A percentile compares a stretch with the other conserved stretches of the same genome.
Conservation (phyloP, 176 grass and related monocot species). For the Oryza officinalis region DNA sequence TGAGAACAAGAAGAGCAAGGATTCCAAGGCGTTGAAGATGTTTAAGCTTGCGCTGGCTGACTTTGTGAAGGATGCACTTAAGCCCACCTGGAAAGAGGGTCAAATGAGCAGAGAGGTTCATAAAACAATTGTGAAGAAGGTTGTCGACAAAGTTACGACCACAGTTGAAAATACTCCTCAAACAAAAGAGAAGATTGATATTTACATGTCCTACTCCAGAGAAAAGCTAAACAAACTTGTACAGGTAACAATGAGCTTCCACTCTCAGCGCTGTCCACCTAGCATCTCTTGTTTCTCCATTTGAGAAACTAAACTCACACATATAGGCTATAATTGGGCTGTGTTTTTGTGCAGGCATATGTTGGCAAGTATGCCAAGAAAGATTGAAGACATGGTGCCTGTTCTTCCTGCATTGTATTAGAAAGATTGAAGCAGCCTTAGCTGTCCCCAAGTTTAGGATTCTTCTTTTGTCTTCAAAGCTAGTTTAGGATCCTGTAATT, state of each 20-base stretch:
- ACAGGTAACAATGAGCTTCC: conserved; percentile 53
- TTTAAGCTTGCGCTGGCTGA: conserved; percentile 85
- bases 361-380: conserved; percentile 83
- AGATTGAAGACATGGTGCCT: background rate
- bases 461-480: background rate
- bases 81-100: conserved; percentile 97
- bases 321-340: background rate
- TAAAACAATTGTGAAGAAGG: conserved; percentile 98
- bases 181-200: conserved; percentile 92
- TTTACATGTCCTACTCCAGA: conserved; percentile 80
- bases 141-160: conserved; percentile 89
- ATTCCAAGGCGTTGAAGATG: conserved; percentile 71
- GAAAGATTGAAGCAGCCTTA: conserved; percentile 3
- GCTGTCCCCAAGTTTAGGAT: background rate
- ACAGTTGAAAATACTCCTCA: conserved; percentile 75
- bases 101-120: conserved; percentile 87
- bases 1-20: conserved; percentile 67
- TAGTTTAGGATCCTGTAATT: conserved; percentile 23
- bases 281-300: background rate
- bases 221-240: conserved; percentile 86
- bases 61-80: conserved; percentile 89
- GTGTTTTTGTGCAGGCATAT: conserved; percentile 61
- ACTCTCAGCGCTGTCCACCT: background rate
- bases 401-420: background rate
- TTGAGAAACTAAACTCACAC: background rate